Evolutionary conservation across 2,329 filamentous ascomycete genomes (phyloP).

Genomic region (Bisporella sp.): DNA sequence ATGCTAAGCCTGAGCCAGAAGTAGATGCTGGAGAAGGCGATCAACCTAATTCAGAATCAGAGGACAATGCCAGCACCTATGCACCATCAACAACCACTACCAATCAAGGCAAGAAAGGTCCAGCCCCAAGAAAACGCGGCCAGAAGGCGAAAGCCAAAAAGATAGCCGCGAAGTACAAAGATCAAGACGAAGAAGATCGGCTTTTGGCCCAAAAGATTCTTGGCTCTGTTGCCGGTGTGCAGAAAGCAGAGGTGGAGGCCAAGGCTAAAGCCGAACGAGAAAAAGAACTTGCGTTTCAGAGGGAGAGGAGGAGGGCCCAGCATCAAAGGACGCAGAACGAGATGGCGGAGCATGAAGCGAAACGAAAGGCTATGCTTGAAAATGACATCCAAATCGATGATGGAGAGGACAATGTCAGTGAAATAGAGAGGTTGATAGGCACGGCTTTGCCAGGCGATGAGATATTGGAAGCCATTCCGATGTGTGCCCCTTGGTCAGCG

Average conservation of each 20-base stretch:
- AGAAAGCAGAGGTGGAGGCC: conserved; percentile 62
- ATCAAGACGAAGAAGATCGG: conserved; percentile 93
- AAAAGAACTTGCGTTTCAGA: conserved; percentile 63
- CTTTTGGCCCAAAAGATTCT: conserved; percentile 76
- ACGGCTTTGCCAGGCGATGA: conserved; percentile 76
- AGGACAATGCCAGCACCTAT: conserved; percentile 8
- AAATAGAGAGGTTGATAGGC: conserved; percentile 68
- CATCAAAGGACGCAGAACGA: conserved; percentile 71
- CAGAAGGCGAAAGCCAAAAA: conserved; percentile 82
- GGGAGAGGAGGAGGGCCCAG: conserved; percentile 70
- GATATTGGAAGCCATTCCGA: conserved; percentile 58
- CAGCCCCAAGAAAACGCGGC: conserved; percentile 53
- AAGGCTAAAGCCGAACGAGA: conserved; percentile 62
- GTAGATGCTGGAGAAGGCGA: conserved; percentile 9
- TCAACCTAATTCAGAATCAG: conserved; percentile 33
- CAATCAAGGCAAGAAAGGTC: conserved; percentile 34
- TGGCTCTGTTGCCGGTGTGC: conserved; percentile 63
- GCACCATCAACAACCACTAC: conserved; percentile 13
- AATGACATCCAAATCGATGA: conserved; percentile 55
- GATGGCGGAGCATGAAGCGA: conserved; percentile 70
- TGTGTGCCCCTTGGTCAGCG: conserved; percentile 60
- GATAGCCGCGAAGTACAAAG: conserved; percentile 79
- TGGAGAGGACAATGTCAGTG: conserved; percentile 44
- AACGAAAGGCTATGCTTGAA: conserved; percentile 52
- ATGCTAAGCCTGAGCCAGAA: no score